Percentiles rank a stretch among this genome's conserved stretches.
These are phyloP conservation scores for Cicer pinnatifidum DNA, from an alignment of 306 rosid genomes.

Conservation along the genomic window DNA sequence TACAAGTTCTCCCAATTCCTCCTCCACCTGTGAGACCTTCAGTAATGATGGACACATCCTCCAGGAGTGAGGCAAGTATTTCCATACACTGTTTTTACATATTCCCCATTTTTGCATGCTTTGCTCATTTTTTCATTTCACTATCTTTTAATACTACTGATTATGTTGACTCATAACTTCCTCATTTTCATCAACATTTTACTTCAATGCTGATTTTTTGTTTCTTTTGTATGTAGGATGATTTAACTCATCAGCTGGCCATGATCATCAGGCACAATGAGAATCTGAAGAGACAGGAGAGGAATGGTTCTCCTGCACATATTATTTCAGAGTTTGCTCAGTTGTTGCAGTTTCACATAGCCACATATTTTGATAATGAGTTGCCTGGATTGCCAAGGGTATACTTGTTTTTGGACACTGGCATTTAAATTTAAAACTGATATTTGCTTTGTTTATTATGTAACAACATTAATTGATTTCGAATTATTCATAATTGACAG, in stretches of 20 bases:
- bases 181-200: neutral
- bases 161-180: neutral
- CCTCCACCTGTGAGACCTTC: conserved; percentile 99
- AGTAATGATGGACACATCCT: conserved; percentile 99
- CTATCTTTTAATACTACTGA: conserved; percentile 32
- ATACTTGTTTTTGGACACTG: conserved; percentile 45
- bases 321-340: conserved; percentile 96
- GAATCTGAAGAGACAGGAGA: conserved; percentile 90
- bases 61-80: conserved; percentile 91
- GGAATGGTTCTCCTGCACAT: conserved; percentile 97
- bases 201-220: conserved; percentile 33
- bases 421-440: conserved; percentile 36
- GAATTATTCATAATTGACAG: neutral
- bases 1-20: conserved; percentile 98
- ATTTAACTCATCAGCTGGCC: conserved; percentile 96
- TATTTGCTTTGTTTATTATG: conserved; percentile 14
- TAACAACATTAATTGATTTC: neutral
- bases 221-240: conserved; percentile 66
- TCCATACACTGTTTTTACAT: conserved; percentile 3
- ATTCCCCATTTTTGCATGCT: conserved; percentile 5
- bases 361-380: conserved; percentile 95
- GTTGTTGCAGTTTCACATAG: conserved; percentile 93
- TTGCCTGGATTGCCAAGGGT: conserved; percentile 98
- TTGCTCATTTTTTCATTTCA: conserved; percentile 16
- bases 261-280: conserved; percentile 98